phyloP scores from a whole-genome alignment of 768 basidiomycete genomes.

The Melanogaster broomeanus region DNA sequence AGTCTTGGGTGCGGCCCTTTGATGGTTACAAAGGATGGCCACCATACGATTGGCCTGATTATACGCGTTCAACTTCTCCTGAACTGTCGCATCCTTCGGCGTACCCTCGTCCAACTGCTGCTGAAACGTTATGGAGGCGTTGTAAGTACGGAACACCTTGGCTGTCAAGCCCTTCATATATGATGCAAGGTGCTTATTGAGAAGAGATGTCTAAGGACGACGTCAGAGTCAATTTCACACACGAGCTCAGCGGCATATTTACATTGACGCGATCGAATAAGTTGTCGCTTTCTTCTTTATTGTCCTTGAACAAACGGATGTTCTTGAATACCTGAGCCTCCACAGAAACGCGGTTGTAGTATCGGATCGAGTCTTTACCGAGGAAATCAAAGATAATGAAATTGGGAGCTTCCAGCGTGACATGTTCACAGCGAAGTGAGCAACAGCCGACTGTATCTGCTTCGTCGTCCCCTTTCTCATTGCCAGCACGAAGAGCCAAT shows the following conservation, averaged over 20 bases:
- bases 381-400: slow-evolving; percentile 95
- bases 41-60: slow-evolving; percentile 97
- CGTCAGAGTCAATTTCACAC: slow-evolving; percentile 17
- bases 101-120: slow-evolving; percentile 79
- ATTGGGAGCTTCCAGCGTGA: slow-evolving; percentile 87
- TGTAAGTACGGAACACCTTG: slow-evolving; percentile 99
- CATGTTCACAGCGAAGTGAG: slow-evolving; percentile 94
- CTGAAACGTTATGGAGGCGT: slow-evolving; percentile 96
- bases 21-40: slow-evolving; percentile 99
- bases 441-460: slow-evolving; percentile 99
- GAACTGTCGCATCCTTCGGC: slow-evolving; percentile 69
- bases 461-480: slow-evolving; percentile 99
- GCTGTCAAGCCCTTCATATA: slow-evolving; percentile 99
- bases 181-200: slow-evolving; percentile 90
- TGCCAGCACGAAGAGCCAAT: slow-evolving; percentile 96
- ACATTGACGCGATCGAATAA: slow-evolving; percentile 96
- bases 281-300: slow-evolving; percentile 84
- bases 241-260: slow-evolving; percentile 3
- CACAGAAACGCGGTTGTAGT: slow-evolving; percentile 89
- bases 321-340: slow-evolving; percentile 97
- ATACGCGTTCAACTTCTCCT: slow-evolving; percentile 96
- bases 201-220: slow-evolving; percentile 60
- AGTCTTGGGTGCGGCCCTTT: slow-evolving; percentile 88
- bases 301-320: slow-evolving; percentile 94
- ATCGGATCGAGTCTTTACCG: slow-evolving; percentile 98